Base-by-base conservation (phyloP, 495 filamentous ascomycete species). In the Hyaloscypha bicolor region DNA sequence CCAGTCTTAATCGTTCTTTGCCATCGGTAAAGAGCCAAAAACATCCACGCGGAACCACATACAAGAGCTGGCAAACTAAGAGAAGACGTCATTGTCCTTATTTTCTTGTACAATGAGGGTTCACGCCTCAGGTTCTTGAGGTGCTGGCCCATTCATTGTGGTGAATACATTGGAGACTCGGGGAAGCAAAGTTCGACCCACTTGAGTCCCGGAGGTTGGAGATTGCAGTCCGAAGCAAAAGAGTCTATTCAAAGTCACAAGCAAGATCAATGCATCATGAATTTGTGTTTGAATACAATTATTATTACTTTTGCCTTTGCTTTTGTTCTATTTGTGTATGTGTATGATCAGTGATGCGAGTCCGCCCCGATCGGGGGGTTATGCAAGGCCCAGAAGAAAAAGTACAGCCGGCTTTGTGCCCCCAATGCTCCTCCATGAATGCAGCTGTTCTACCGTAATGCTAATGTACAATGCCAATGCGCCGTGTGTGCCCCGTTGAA, bases 341-440 rank as follows among this genome's bases (percentile, higher is more conserved):
- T 48, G 42, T 48, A 3, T 48, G 42, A 48, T 48, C 42, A 14
- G 6, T 14, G 42, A 48, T 48, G 11, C 1, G 35, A 8, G 16
- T 48, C 16, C 42, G 16, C 11, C 9, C 4, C 9, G 3, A 16
- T 19, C 42, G 16, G 4, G 35, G 12, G 12, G 35, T 37, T 3
- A 12, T 37, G 12, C 12, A 37, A 12, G 12, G 4, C 42, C 11
- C 42, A 14, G 42, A 4, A 14, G 4, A 12, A 48, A 48, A 48
- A 48, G 42, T 48, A 48, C 42, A 48, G 42, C 42, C 42, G 42
- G 42, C 16, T 14, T 48, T 48, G 9, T 48, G 42, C 42, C 42
- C 42, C 42, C 42, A 48, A 48, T 48, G 42, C 42, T 48, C 42
- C 42, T 19, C 45, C 42, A 5, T 30, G 12, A 55, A 63, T 56